Evolutionary conservation across 495 filamentous ascomycete species (phyloP).

Genomic region (Astrothelium macrocarpum): DNA sequence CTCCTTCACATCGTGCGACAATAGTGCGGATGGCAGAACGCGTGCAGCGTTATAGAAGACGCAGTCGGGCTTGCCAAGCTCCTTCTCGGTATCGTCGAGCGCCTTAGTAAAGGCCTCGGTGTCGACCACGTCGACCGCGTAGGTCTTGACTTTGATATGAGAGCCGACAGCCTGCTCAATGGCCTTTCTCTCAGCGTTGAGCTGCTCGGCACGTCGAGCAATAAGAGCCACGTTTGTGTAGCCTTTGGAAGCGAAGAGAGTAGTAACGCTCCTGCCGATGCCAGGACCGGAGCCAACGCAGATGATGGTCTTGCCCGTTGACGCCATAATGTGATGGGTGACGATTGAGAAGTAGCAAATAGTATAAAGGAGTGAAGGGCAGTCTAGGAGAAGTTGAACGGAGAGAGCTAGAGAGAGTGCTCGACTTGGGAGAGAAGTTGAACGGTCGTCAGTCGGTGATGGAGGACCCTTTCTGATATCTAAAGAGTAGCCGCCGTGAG

Average conservation of each 20-base stretch:
- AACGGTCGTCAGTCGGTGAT: not conserved
- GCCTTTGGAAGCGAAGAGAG: constrained; percentile 16
- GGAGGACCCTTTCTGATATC: not conserved
- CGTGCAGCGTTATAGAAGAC: constrained; percentile 19
- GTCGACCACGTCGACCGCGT: constrained; percentile 17
- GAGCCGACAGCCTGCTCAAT: constrained; percentile 19
- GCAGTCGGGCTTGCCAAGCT: constrained; percentile 19
- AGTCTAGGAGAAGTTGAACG: not conserved
- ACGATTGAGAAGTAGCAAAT: not conserved
- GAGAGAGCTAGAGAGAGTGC: not conserved
- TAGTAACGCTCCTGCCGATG: constrained; percentile 15
- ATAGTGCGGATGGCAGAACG: constrained; percentile 12
- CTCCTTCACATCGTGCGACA: constrained; percentile 12
- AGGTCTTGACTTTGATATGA: constrained; percentile 20
- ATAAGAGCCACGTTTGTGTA: constrained; percentile 23
- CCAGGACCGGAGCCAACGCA: constrained; percentile 19
- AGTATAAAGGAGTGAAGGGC: not conserved
- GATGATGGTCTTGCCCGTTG: constrained; percentile 16
- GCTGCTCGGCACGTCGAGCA: constrained; percentile 7
- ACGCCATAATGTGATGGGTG: not conserved
- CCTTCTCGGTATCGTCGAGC: constrained; percentile 15
- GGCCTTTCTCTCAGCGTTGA: constrained; percentile 13
- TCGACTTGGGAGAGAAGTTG: not conserved
- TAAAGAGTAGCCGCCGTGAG: not conserved
- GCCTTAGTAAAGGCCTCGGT: constrained; percentile 11